These are phyloP conservation scores for Austroboletus festivus DNA, from an alignment of 768 basidiomycete species.

Conservation along the genomic window DNA sequence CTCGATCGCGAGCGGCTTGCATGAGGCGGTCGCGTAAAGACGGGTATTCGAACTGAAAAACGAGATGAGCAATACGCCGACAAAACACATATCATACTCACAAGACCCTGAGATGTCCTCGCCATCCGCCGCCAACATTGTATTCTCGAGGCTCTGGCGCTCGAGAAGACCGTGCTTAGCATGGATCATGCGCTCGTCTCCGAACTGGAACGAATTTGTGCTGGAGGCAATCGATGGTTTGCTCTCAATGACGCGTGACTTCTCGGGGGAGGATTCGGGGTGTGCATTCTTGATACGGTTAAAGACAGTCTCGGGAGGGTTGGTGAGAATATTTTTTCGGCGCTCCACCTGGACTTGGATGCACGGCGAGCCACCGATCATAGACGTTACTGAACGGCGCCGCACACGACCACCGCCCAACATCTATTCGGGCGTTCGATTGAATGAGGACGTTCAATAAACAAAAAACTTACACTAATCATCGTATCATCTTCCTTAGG, in stretches of 20 bases:
- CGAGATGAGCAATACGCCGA: conserved; percentile 1
- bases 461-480: conserved; percentile 55
- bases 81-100: conserved; percentile 32
- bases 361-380: conserved; percentile 70
- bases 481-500: conserved; percentile 75
- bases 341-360: conserved; percentile 60
- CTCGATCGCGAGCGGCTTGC: conserved; percentile 59
- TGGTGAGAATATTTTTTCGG: conserved; percentile 44
- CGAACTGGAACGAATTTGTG: conserved; percentile 55
- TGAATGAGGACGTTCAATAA: neutral
- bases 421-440: conserved; percentile 48
- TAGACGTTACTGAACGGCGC: conserved; percentile 61
- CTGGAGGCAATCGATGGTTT: conserved; percentile 68
- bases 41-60: conserved; percentile 43
- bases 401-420: conserved; percentile 74
- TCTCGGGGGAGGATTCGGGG: conserved; percentile 32
- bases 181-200: conserved; percentile 64
- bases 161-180: conserved; percentile 61
- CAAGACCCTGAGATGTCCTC: conserved; percentile 53
- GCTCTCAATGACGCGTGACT: conserved; percentile 47
- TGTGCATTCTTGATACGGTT: conserved; percentile 31
- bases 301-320: conserved; percentile 32
- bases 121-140: conserved; percentile 59
- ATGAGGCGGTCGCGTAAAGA: conserved; percentile 59
- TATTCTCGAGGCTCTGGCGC: conserved; percentile 66